Percentiles rank a stretch among this genome's conserved stretches.
Evolutionary conservation across 1,139 yeast species (phyloP).

Genomic region (Saccharomyces hybrid): DNA sequence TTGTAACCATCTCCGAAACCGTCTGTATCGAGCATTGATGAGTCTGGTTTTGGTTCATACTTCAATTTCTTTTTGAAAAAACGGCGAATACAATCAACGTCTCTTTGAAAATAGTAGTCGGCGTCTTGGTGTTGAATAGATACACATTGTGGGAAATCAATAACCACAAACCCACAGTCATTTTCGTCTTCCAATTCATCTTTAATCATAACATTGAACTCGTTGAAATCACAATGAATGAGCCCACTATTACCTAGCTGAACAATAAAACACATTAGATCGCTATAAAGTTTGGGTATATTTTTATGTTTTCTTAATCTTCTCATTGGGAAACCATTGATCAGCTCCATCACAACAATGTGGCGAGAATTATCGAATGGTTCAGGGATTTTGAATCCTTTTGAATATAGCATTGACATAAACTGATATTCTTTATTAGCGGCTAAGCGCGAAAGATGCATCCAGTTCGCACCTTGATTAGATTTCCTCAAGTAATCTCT

Average conservation of each 20-base stretch:
- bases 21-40: slow-evolving; percentile 63
- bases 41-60: slow-evolving; percentile 58
- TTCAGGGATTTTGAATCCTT: slow-evolving; percentile 78
- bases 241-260: slow-evolving; percentile 78
- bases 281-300: slow-evolving; percentile 65
- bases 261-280: slow-evolving; percentile 80
- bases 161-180: slow-evolving; percentile 69
- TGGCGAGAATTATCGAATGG: slow-evolving; percentile 91
- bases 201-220: slow-evolving; percentile 84
- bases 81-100: slow-evolving; percentile 77
- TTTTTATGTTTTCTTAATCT: slow-evolving; percentile 62
- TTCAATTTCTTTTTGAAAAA: slow-evolving; percentile 75
- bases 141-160: slow-evolving; percentile 97
- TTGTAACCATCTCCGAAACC: slow-evolving; percentile 75
- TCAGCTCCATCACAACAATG: slow-evolving; percentile 85
- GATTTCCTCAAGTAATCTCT: slow-evolving; percentile 74
- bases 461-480: slow-evolving; percentile 65
- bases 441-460: slow-evolving; percentile 81
- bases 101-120: slow-evolving; percentile 77
- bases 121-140: slow-evolving; percentile 90
- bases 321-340: slow-evolving; percentile 85
- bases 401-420: slow-evolving; percentile 63
- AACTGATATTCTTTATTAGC: slow-evolving; percentile 89
- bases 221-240: slow-evolving; percentile 96
- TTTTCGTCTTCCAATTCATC: slow-evolving; percentile 48